Base-by-base conservation (phyloP, 768 basidiomycete species). In the Suillus subalutaceus region DNA sequence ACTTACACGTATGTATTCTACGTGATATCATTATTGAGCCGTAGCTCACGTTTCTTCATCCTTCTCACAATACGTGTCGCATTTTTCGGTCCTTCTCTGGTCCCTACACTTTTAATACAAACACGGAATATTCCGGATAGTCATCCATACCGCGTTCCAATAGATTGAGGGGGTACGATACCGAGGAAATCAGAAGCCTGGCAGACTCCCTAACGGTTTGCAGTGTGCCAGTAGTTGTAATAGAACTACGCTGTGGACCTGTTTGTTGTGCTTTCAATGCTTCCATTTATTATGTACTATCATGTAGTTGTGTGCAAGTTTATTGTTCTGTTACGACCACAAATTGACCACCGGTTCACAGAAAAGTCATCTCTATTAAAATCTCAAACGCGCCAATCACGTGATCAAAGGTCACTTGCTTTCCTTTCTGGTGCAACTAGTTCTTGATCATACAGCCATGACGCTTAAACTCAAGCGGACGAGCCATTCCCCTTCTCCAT, bases 401-500 rank as follows among this genome's bases (percentile, higher is more conserved):
- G 41, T 60, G 59, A 43, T 5, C 6, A 43, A 59, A 59, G 9
- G 18, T 59, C 26, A 43, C 18, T 43, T 15, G 15, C 59, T 23
- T 59, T 60, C 58, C 40, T 59, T 59, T 59, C 23, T 59, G 1
- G 58, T 59, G 16, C 40, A 59, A 15, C 6, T 6, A n/a, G 38
- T n/a, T 9, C 43, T 64, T 32, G 35, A 12, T 40, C 38, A 53
- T 62, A 69, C 71, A 10, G 63, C 73, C 68, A 80, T 84, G 78
- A 75, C 80, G 35, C 74, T 85, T 68, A 83, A 79, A 67, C 80
- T 85, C 53, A 82, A 81, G 71, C 77, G 75, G 20, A 70, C 76
- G 67, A 82, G 68, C 71, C 82, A 79, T 69, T 80, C 80, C 20
- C 78, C 86, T 20, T 75, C 85, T 1, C 84, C 90, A 0, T 91